Conservation (phyloP, 805 yeast genomes). For the Ogataea henricii region DNA sequence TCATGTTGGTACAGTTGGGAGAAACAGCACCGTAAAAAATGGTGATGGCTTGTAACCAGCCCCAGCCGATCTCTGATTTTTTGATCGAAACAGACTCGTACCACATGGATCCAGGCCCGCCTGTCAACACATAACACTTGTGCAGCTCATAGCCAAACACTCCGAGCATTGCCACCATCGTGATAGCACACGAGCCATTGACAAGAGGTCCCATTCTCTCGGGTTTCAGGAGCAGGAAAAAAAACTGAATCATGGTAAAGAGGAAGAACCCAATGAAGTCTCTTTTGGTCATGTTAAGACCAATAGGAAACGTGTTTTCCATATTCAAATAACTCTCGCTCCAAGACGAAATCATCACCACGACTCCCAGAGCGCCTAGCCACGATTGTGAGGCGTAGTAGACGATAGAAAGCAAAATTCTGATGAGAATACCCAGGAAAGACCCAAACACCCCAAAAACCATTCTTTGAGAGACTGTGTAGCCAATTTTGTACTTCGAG, state of each 20-base stretch:
- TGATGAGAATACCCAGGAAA: slow-evolving; percentile 41
- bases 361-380: slow-evolving; percentile 46
- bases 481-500: slow-evolving; percentile 49
- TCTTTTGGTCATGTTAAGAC: slow-evolving; percentile 40
- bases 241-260: slow-evolving; percentile 46
- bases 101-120: slow-evolving; percentile 17
- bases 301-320: slow-evolving; percentile 40
- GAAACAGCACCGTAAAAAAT: slow-evolving; percentile 38
- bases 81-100: slow-evolving; percentile 16
- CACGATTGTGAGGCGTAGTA: slow-evolving; percentile 43
- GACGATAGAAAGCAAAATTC: slow-evolving; percentile 45
- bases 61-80: slow-evolving; percentile 37
- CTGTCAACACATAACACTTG: slow-evolving; percentile 8
- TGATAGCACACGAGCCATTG: slow-evolving; percentile 15
- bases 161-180: slow-evolving; percentile 13
- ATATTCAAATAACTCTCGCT: slow-evolving; percentile 41
- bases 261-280: slow-evolving; percentile 44
- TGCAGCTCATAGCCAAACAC: slow-evolving; percentile 13
- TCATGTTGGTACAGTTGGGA: slow-evolving; percentile 28
- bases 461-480: slow-evolving; percentile 43
- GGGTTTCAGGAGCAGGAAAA: slow-evolving; percentile 36
- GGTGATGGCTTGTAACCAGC: slow-evolving; percentile 40
- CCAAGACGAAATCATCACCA: slow-evolving; percentile 41
- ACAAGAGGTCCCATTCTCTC: slow-evolving; percentile 12
- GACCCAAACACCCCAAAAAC: slow-evolving; percentile 50